Base-by-base conservation (phyloP, 1,139 yeast species). In the Kodamaea fungicola region DNA sequence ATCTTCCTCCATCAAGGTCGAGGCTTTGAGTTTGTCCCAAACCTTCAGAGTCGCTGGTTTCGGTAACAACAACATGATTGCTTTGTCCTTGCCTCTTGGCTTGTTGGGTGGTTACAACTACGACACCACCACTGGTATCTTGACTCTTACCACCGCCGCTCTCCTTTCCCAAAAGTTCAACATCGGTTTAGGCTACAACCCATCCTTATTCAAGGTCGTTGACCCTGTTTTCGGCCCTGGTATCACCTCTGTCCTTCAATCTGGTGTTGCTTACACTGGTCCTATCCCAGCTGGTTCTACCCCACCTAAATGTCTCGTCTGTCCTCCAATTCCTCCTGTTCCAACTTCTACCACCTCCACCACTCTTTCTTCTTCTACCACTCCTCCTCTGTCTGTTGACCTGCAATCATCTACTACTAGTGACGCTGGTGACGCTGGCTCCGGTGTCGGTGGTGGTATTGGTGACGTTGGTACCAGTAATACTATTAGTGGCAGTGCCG, bases 41-140 rank as follows among this genome's bases (percentile, higher is more conserved):
- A 49, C 58, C 7, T 55, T 47, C 46, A 49, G 41, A 8, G 61
- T 62, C 33, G 51, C 49, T 12, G 66, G 65, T 8, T 62, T 53
- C 42, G 67, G 67, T 36, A 45, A 47, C 37, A 61, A 61, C 7
- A 62, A 60, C 37, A 40, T 45, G 12, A 50, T 61, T 36, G 60
- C 60, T 26, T 37, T 59, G 31, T 47, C 45, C 40, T 37, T 49
- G 22, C 42, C 59, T 13, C 43, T 46, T 31, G 34, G 25, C 10
- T 35, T 38, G 34, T 29, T 33, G 25, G 30, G 31, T 3, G 33
- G 42, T 7, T 43, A 19, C 37, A 12, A 12, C 12, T 54, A 51
- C 31, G 34, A 41, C 24, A 30, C 45, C 3, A 27, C 30, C 2
- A 39, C 45, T 7, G 61, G 59, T 39, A 43, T 49, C 24, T 49